Conservation (phyloP, 345 rosid species). For the Hibiscus syriacus region DNA sequence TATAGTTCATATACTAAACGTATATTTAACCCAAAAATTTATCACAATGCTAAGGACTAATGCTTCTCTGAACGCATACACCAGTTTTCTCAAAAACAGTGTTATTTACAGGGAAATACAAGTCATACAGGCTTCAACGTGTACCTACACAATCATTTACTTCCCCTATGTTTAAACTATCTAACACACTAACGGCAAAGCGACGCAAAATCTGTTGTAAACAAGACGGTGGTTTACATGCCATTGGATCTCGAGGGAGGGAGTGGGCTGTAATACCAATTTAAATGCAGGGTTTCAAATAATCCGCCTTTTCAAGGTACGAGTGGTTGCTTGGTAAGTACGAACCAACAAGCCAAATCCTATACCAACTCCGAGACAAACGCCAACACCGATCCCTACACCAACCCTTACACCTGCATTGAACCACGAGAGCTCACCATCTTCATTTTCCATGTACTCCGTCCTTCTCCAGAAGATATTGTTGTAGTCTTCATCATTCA, state of each 20-base stretch:
- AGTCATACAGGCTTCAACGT: constrained; percentile 12
- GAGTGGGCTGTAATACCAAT: neutral
- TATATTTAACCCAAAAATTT: too few relatives aligned
- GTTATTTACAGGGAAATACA: too few relatives aligned
- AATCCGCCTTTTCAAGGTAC: constrained; percentile 64
- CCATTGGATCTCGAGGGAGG: constrained; percentile 19
- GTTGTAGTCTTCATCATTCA: constrained; percentile 51
- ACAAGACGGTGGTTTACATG: constrained; percentile 20
- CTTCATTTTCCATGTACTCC: constrained; percentile 62
- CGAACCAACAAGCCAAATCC: constrained; percentile 90
- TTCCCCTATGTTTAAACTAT: neutral
- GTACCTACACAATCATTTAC: constrained; percentile 9
- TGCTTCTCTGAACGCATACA: too few relatives aligned
- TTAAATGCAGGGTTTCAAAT: constrained; percentile 20
- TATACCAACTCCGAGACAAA: constrained; percentile 78
- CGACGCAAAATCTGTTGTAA: constrained; percentile 19
- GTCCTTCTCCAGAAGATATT: constrained; percentile 61
- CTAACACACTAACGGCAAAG: constrained; percentile 9
- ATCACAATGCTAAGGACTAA: too few relatives aligned
- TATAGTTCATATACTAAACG: too few relatives aligned
- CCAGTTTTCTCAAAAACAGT: too few relatives aligned
- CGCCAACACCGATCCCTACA: constrained; percentile 91
- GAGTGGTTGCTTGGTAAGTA: constrained; percentile 66
- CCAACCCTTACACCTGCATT: constrained; percentile 96
- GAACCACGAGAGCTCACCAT: constrained; percentile 92